These are phyloP conservation scores for Eucalyptus sp. DNA, from an alignment of 345 rosid species.

Conservation along the genomic window DNA sequence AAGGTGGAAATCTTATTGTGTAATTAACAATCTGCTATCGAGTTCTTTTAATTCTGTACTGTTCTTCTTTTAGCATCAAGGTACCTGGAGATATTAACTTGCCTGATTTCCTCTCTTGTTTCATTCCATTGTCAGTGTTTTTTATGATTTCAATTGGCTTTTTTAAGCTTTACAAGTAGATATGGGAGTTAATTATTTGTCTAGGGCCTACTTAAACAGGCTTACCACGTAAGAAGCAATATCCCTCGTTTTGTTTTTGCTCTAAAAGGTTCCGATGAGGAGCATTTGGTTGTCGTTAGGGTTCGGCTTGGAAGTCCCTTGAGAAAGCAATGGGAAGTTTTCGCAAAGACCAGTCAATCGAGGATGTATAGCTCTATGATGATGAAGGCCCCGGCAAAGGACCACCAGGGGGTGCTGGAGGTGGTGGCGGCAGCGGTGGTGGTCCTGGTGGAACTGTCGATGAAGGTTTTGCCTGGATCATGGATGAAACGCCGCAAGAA, in stretches of 20 bases:
- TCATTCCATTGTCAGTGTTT: background rate
- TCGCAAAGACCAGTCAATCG: conserved; percentile 26
- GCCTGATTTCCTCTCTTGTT: background rate
- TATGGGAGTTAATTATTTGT: background rate
- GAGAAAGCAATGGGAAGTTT: conserved; percentile 41
- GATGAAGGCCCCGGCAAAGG: conserved; percentile 32
- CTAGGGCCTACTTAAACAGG: background rate
- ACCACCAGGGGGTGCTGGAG: conserved; percentile 33
- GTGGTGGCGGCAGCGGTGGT: conserved; percentile 17
- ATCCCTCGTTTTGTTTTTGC: background rate
- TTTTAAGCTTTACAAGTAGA: background rate
- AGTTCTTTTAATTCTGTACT: background rate
- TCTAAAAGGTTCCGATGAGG: background rate
- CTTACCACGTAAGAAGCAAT: background rate
- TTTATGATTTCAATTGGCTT: background rate
- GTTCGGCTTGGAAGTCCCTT: conserved; percentile 47
- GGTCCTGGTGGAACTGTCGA: conserved; percentile 31
- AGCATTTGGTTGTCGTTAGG: conserved; percentile 11
- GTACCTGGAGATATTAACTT: background rate
- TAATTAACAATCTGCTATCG: background rate
- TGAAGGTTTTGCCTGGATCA: conserved; percentile 27
- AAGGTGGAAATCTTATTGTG: background rate
- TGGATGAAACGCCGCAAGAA: conserved; percentile 54
- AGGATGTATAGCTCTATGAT: conserved; percentile 34
- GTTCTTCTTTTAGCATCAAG: background rate